phyloP scores from a whole-genome alignment of 345 rosid genomes.

The Euphorbia tirucalli region DNA sequence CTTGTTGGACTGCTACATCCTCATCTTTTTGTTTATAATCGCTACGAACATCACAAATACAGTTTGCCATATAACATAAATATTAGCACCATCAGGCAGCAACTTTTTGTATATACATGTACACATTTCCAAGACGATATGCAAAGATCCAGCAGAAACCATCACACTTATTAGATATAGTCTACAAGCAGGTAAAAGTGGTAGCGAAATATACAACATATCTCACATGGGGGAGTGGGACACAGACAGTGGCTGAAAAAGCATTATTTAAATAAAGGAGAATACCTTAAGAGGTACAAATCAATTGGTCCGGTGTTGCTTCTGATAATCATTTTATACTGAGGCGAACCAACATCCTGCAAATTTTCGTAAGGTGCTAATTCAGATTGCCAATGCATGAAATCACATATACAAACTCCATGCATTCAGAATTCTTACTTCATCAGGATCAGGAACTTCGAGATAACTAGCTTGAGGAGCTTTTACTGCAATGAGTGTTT shows the following conservation, averaged over 20 bases:
- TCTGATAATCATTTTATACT: slow-evolving; percentile 59
- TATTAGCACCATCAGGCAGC: neutral
- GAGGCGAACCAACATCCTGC: slow-evolving; percentile 52
- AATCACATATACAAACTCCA: slow-evolving; percentile 4
- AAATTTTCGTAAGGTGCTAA: slow-evolving; percentile 10
- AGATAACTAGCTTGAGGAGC: slow-evolving; percentile 69
- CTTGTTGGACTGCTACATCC: slow-evolving; percentile 24
- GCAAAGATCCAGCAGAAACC: neutral
- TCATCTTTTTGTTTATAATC: slow-evolving; percentile 41
- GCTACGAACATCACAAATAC: slow-evolving; percentile 38
- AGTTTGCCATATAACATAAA: slow-evolving; percentile 5
- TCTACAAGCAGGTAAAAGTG: neutral
- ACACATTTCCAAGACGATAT: neutral
- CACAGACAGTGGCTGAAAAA: neutral
- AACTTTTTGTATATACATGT: neutral
- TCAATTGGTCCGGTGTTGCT: slow-evolving; percentile 68
- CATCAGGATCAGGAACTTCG: slow-evolving; percentile 78
- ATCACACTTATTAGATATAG: neutral
- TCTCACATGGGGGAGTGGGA: neutral
- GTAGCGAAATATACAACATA: neutral
- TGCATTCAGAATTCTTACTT: slow-evolving; percentile 33
- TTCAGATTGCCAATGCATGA: slow-evolving; percentile 1
- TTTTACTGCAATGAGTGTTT: slow-evolving; percentile 58
- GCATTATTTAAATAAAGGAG: neutral
- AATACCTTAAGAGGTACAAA: slow-evolving; percentile 61